These are phyloP conservation scores for Pythium biforme DNA, from an alignment of 352 stramenopile genomes.

Conservation along the genomic window DNA sequence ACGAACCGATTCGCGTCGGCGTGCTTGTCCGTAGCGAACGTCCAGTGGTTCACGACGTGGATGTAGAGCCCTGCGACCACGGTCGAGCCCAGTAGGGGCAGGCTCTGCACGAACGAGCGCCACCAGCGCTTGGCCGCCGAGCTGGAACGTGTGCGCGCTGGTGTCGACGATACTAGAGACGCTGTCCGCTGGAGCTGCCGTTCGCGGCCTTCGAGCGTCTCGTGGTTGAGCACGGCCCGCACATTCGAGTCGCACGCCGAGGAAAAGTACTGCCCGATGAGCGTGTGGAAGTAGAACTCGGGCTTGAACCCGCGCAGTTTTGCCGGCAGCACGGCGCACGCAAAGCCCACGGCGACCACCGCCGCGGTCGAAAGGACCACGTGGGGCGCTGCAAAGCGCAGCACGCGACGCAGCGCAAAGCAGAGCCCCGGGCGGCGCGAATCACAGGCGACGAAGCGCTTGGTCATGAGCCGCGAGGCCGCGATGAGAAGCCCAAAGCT, in stretches of 20 bases:
- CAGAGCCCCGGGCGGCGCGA: background rate
- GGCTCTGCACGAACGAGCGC: constrained; percentile 1
- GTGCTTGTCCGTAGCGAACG: background rate
- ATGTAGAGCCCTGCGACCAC: constrained; percentile 3
- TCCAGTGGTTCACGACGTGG: constrained; percentile 1
- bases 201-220: background rate
- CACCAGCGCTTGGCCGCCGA: background rate
- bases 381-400: background rate
- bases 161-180: background rate
- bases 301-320: background rate
- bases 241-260: background rate
- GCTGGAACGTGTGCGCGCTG: too few species aligned
- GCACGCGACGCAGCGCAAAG: background rate
- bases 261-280: constrained; percentile 6
- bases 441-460: background rate
- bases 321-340: background rate
- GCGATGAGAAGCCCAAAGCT: background rate
- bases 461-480: background rate
- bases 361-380: background rate
- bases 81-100: constrained; percentile 2
- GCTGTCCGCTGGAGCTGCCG: background rate
- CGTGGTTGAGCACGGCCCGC: background rate
- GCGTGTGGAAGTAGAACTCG: constrained; percentile 4
- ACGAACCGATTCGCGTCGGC: constrained; percentile 22
- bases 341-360: background rate